Base-by-base conservation (phyloP, 352 stramenopile species). In the Globisporangium nodosum region DNA sequence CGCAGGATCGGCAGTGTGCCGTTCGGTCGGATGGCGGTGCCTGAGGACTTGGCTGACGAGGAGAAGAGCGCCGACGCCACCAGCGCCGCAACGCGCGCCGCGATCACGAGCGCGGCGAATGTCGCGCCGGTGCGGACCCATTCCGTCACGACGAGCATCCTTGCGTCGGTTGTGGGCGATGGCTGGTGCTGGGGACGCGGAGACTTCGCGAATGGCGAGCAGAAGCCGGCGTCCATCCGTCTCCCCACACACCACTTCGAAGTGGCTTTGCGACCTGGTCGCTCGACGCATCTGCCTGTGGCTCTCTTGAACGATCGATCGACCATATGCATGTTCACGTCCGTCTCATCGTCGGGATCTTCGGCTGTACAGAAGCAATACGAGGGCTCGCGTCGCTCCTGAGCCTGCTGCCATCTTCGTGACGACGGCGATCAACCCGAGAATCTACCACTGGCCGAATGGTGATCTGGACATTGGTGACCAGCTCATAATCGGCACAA, bases 1-100 rank as follows among this genome's bases (percentile, higher is more conserved):
- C 71, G 68, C 39, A 85, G 56, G 6, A 85, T 27, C 2, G 73
- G 75, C 0, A 85, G 51, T 7, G 70, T 80, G 16, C 37, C 56
- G 21, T 56, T 61, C 9, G 56, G 56, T 9, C 49, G 56, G n/a
- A 49, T 27, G 8, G 45, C 45, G 21, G 31, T 49, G 45, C 45
- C 45, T 2, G 18, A 12, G 18, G 16, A 21, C 16, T 15, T 21
- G 45, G 20, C 11, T 13, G 8, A 16, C 12, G 37, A 43, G 5
- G 20, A 7, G 12, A 49, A 49, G 45, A 49, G n/a, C n/a, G 20
- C 7, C 8, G 20, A 0, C 8, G 21, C n/a, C 45, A 31, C 45
- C 6, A 49, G 45, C 45, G n/a, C 45, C 20, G 31, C 18, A 9
- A 48, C 43, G 5, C 43, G 43, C 43, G 43, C 27, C 18, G 43